Base-by-base conservation (phyloP, 495 filamentous ascomycete genomes). In the Tuber brumale region DNA sequence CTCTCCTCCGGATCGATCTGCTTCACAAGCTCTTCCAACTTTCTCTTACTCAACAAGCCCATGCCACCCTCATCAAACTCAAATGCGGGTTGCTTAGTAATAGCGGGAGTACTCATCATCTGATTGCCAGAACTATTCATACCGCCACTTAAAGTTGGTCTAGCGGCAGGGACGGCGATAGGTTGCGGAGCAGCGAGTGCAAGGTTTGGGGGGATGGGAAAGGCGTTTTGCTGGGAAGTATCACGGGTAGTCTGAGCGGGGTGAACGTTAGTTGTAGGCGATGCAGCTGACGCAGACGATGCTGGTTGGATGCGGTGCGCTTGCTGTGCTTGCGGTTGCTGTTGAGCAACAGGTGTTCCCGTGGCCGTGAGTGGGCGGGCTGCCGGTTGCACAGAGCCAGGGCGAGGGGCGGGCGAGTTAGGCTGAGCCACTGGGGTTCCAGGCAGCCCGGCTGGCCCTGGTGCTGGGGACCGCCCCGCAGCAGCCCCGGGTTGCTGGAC, bases 1-100 rank as follows among this genome's bases (percentile, higher is more conserved):
- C 87, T 85, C 81, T 91, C 90, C 57, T 88, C 89, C 73, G 90
- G 89, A 35, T 89, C 89, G 74, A 99, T 94, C 84, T 97, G 94
- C 70, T 94, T 90, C 7, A 97, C 94, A 43, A 99, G 87, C 82
- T 97, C 94, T 83, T 99, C 94, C 46, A 99, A 88, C 86, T 97
- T 97, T 85, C 95, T 94, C 89, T 97, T 97, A 85, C 90, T 94
- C 23, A 98, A 87, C 3, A 99, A 90, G 35, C 93, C 89, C 83
- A 97, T 93, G 19, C 92, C 94, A 79, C 95, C 93, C 44, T 92
- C 93, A 82, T 97, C 95, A 70, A 97, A 90, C 45, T 92, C 91
- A 82, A 90, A 95, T 0, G 89, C 87, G 0, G 94, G 94, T 76
- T 91, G 89, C 81, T 94, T 95, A 75, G 90, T 85, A 74, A 98